Evolutionary conservation across 768 basidiomycete species (phyloP).

Genomic region (Pisolithus orientalis): DNA sequence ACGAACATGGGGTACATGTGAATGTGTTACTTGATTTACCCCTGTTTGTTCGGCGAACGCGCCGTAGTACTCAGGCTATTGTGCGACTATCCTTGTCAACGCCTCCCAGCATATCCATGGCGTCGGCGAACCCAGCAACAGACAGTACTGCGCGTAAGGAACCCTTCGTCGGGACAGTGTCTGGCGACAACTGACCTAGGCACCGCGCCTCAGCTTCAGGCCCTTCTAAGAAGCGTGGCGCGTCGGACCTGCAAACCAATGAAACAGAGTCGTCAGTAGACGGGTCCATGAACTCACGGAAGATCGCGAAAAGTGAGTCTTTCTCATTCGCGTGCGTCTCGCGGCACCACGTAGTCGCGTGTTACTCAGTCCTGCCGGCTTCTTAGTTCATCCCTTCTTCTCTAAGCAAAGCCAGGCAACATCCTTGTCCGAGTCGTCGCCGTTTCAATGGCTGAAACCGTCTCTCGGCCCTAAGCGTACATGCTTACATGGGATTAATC

Average conservation of each 20-base stretch:
- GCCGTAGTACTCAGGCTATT: too few relatives aligned
- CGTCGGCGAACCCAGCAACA: too few relatives aligned
- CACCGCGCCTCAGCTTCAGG: background rate
- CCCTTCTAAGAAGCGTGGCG: background rate
- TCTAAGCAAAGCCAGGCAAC: conserved; percentile 16
- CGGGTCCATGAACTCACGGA: background rate
- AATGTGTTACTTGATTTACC: too few relatives aligned
- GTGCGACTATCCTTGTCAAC: too few relatives aligned
- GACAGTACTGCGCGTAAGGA: background rate
- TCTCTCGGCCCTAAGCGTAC: conserved; percentile 30
- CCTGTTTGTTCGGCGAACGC: too few relatives aligned
- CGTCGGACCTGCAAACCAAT: background rate
- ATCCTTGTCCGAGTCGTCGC: background rate
- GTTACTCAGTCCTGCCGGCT: background rate
- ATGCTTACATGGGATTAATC: conserved; percentile 30
- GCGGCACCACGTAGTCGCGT: too few relatives aligned
- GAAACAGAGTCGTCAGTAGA: background rate
- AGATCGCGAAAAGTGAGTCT: background rate
- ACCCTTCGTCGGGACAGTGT: background rate
- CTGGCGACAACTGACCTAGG: background rate
- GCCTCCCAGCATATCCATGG: too few relatives aligned
- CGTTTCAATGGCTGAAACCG: conserved; percentile 29
- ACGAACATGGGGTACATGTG: too few relatives aligned
- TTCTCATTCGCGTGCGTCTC: background rate
- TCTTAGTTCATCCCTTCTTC: conserved; percentile 41